Conservation (phyloP, 345 rosid species). For the Isatis tinctoria region DNA sequence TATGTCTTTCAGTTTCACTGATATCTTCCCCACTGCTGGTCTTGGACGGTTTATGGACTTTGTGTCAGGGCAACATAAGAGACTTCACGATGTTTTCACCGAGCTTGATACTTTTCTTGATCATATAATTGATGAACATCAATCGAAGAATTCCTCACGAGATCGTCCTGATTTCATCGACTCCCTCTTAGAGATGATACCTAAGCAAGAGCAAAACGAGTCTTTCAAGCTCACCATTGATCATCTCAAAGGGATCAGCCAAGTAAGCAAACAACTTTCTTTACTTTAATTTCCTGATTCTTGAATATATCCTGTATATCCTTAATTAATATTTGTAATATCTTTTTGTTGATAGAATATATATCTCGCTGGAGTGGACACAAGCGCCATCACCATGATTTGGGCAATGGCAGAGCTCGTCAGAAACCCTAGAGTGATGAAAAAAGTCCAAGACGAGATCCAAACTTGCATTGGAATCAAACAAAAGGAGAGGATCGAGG, state of each 20-base stretch:
- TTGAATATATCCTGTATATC: neutral
- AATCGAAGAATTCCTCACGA: neutral
- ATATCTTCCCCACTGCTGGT: conserved; percentile 19
- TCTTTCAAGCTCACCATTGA: conserved; percentile 17
- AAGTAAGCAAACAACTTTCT: neutral
- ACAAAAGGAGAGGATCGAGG: conserved; percentile 17
- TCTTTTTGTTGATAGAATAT: conserved; percentile 2
- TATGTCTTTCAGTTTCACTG: neutral
- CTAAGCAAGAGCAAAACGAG: neutral
- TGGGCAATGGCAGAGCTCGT: conserved; percentile 18
- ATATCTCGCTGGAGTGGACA: conserved; percentile 18
- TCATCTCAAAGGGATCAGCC: conserved; percentile 17
- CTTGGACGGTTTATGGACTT: conserved; percentile 14
- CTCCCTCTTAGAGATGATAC: neutral
- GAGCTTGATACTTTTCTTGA: conserved; percentile 17
- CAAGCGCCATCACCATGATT: conserved; percentile 24
- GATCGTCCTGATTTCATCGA: conserved; percentile 23
- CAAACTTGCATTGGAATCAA: conserved; percentile 25
- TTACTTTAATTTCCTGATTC: neutral
- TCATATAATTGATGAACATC: conserved; percentile 13
- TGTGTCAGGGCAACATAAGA: conserved; percentile 10
- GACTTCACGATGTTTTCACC: neutral
- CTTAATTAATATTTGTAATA: neutral
- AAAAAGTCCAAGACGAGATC: conserved; percentile 14
- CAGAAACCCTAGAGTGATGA: conserved; percentile 18